These are phyloP conservation scores for Ustilago cynodontis DNA, from an alignment of 1,284 basidiomycete genomes.

Conservation along the genomic window DNA sequence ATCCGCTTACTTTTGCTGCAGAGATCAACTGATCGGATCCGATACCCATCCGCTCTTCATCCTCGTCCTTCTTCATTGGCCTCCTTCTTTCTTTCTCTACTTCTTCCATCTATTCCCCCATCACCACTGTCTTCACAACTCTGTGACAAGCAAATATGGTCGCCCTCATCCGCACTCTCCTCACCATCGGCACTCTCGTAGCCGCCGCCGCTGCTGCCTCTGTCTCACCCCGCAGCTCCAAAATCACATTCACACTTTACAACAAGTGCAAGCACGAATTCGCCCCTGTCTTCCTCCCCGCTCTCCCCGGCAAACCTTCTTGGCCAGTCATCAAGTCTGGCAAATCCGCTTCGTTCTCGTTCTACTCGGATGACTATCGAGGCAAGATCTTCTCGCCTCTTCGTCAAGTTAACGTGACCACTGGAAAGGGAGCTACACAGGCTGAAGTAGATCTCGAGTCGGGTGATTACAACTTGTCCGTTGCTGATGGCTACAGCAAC, in stretches of 20 bases:
- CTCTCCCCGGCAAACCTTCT: conserved; percentile 34
- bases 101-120: neutral
- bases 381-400: conserved; percentile 52
- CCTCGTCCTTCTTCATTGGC: neutral
- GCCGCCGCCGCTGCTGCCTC: conserved; percentile 24
- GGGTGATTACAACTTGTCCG: conserved; percentile 48
- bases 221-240: conserved; percentile 38
- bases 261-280: conserved; percentile 53
- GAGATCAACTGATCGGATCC: neutral
- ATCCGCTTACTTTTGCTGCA: neutral
- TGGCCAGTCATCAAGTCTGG: conserved; percentile 35
- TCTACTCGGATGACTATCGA: conserved; percentile 46
- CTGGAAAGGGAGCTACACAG: conserved; percentile 41
- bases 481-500: conserved; percentile 48
- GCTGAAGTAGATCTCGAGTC: conserved; percentile 37
- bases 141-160: conserved; percentile 24
- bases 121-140: neutral
- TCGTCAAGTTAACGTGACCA: conserved; percentile 25
- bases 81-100: neutral
- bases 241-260: conserved; percentile 44
- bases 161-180: conserved; percentile 30
- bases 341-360: conserved; percentile 30
- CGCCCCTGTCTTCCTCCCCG: conserved; percentile 45
- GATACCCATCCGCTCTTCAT: neutral
- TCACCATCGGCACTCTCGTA: conserved; percentile 22